Base-by-base conservation (phyloP, 768 basidiomycete species). In the Lentinula detonsa region DNA sequence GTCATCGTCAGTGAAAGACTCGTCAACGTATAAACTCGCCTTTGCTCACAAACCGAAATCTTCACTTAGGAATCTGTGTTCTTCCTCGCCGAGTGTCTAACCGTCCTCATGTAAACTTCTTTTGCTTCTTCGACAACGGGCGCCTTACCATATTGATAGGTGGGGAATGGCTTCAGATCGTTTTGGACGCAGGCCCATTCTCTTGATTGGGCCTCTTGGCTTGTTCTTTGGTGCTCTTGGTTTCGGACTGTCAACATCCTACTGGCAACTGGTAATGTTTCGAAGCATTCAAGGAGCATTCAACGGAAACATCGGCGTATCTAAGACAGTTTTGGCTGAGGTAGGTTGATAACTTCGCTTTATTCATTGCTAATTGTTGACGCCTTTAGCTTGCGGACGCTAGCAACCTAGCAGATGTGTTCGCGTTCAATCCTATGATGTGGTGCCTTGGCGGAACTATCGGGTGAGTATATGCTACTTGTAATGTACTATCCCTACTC, bases 91-190 rank as follows among this genome's bases (percentile, higher is more conserved):
- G 70, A 73, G 60, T 70, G 65, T 23, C 11, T 65, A 0, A 66
- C 68, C 28, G 69, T 72, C 8, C 64, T 48, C 46, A 48, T 48
- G 46, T 48, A 48, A 48, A n/a, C 8, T 16, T 21, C 5, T 31
- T 3, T 18, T 16, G 2, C 7, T 9, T 13, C 34, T 31, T 40
- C 9, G 21, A 15, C n/a, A n/a, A 11, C 8, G 21, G 1, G 46
- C 18, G 11, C 9, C 3, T 48, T 23, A 6, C 10, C 46, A 9
- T 18, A 48, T 21, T 7, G 21, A 65, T 18, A 63, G 60, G 18
- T 72, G 72, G 72, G 69, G 70, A 10, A 64, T 68, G 15, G 68
- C 69, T 13, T 74, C 73, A 11, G 72, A 75, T 57, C 61, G 59
- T 11, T 69, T 71, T 35, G 73, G 73, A 5, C 62, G 73, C 11